These are phyloP conservation scores for Cutaneotrichosporon mucoides DNA, from an alignment of 1,284 basidiomycete genomes.

Conservation along the genomic window DNA sequence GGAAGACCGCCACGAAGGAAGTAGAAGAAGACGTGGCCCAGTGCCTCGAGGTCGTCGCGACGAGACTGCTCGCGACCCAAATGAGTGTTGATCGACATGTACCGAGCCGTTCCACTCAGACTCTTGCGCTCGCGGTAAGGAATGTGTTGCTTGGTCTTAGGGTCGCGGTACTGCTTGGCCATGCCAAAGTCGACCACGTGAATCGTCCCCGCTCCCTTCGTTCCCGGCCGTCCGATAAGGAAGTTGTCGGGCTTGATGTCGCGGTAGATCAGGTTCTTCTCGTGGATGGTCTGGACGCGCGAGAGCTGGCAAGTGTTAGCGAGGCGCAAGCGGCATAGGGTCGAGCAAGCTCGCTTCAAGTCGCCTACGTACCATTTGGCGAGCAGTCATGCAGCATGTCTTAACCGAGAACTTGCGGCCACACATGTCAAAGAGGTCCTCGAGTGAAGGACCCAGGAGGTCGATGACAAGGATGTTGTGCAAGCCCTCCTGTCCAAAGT, in stretches of 20 bases:
- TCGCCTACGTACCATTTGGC: slow-evolving; percentile 80
- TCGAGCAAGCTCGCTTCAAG: slow-evolving; percentile 66
- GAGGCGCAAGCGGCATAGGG: too few species aligned
- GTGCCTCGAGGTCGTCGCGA: slow-evolving; percentile 87
- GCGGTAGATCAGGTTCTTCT: slow-evolving; percentile 94
- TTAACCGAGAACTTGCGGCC: slow-evolving; percentile 97
- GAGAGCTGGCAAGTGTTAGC: slow-evolving; percentile 57
- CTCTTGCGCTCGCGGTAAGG: slow-evolving; percentile 94
- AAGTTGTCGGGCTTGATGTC: slow-evolving; percentile 99
- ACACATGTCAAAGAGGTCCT: slow-evolving; percentile 99
- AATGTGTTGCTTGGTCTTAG: slow-evolving; percentile 95
- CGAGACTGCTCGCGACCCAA: slow-evolving; percentile 91
- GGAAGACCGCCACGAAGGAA: slow-evolving; percentile 87
- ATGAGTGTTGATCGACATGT: slow-evolving; percentile 98
- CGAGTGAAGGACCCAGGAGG: slow-evolving; percentile 84
- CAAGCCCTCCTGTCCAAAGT: slow-evolving; percentile 95
- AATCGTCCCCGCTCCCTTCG: slow-evolving; percentile 78
- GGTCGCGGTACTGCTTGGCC: slow-evolving; percentile 97
- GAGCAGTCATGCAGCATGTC: slow-evolving; percentile 95
- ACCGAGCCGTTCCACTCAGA: slow-evolving; percentile 81
- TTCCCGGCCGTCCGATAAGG: slow-evolving; percentile 82
- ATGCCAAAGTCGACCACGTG: slow-evolving; percentile 92
- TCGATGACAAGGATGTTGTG: slow-evolving; percentile 97
- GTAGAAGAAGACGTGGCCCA: slow-evolving; percentile 98
- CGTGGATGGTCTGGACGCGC: slow-evolving; percentile 91